These are phyloP conservation scores for Atkinsonella hypoxylon DNA, from an alignment of 2,329 filamentous ascomycete species.

Conservation along the genomic window DNA sequence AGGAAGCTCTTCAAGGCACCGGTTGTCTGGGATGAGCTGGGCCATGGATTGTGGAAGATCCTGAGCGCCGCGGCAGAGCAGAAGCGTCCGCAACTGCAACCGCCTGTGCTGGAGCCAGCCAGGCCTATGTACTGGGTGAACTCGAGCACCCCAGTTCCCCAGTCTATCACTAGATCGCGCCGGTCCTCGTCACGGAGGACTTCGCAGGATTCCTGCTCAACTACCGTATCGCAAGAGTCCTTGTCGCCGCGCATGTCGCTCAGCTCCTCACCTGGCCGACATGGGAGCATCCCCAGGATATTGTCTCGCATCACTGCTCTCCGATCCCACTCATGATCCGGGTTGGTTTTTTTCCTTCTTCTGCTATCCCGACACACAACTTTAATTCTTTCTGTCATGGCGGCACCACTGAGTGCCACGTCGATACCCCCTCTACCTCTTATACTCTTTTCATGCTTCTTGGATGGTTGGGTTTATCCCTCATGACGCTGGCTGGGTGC, in stretches of 20 bases:
- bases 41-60: conserved; percentile 22
- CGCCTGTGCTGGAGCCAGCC: neutral
- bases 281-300: conserved; percentile 7
- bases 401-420: too few relatives aligned
- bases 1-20: conserved; percentile 25
- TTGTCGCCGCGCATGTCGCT: conserved; percentile 6
- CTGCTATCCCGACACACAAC: neutral
- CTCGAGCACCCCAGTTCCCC: neutral
- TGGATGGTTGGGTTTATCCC: neutral
- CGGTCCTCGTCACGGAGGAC: conserved; percentile 4
- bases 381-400: neutral
- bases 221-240: conserved; percentile 2
- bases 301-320: conserved; percentile 7
- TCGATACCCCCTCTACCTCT: too few relatives aligned
- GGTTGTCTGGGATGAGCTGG: conserved; percentile 27
- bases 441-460: too few relatives aligned
- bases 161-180: neutral
- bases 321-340: conserved; percentile 1
- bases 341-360: neutral
- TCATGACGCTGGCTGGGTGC: neutral
- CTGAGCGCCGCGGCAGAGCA: conserved; percentile 11
- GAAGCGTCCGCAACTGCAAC: conserved; percentile 4
- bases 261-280: conserved; percentile 7
- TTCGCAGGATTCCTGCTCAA: conserved; percentile 6
- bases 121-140: conserved; percentile 2